phyloP scores from a whole-genome alignment of 2,329 filamentous ascomycete genomes.

The Exophiala phaeomuriformis region DNA sequence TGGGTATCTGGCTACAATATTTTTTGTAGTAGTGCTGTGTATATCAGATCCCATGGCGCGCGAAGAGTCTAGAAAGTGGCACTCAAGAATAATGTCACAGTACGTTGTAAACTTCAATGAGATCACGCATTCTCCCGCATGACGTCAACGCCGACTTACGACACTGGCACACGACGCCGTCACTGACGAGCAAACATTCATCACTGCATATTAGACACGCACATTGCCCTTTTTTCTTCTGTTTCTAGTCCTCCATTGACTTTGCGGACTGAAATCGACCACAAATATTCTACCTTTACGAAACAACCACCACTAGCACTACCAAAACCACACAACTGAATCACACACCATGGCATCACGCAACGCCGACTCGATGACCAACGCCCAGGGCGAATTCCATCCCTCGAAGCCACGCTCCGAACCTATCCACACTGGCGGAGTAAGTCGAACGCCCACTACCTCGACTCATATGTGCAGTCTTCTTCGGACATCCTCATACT shows the following conservation, averaged over 20 bases:
- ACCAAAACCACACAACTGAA: not conserved
- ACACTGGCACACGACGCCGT: no score
- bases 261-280: not conserved
- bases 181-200: no score
- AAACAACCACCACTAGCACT: not conserved
- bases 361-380: conserved; percentile 49
- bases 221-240: no score
- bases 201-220: no score
- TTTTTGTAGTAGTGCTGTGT: no score
- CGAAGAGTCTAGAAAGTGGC: no score
- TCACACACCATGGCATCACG: conserved; percentile 38
- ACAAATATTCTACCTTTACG: not conserved
- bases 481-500: no score
- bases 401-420: conserved; percentile 45
- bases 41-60: no score
- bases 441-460: conserved; percentile 34
- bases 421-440: conserved; percentile 49
- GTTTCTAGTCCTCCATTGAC: not conserved
- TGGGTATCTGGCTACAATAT: no score
- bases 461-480: not conserved
- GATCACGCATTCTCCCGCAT: conserved; percentile 1
- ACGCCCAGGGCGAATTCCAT: conserved; percentile 51
- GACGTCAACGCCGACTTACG: conserved; percentile 5
- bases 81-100: no score
- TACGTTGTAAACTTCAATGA: not conserved